Percentiles rank a stretch among this genome's conserved stretches.
phyloP scores from a whole-genome alignment of 768 basidiomycete species.

The Erythrobasidium yunnanense region DNA sequence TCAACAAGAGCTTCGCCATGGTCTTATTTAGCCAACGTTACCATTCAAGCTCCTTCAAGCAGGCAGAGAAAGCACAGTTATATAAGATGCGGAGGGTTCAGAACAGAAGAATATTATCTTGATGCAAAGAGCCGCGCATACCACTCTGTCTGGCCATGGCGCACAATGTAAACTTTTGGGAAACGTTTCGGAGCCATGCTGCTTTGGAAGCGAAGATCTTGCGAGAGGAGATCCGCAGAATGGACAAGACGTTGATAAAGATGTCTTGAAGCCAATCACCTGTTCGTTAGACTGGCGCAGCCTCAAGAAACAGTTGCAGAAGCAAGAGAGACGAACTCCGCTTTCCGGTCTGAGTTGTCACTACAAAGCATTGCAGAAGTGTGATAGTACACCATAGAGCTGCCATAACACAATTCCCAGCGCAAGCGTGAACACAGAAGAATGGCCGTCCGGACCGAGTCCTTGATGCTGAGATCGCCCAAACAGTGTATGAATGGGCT shows the following conservation, averaged over 20 bases:
- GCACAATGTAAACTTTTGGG: slow-evolving; percentile 66
- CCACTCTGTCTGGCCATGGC: slow-evolving; percentile 93
- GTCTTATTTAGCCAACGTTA: not conserved
- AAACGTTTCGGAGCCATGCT: slow-evolving; percentile 33
- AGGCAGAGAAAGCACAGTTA: not conserved
- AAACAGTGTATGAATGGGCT: too few relatives aligned
- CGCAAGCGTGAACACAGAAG: too few relatives aligned
- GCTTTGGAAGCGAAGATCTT: not conserved
- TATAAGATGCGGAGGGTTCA: too few relatives aligned
- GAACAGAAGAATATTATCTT: not conserved
- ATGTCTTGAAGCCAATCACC: not conserved
- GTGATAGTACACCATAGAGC: too few relatives aligned
- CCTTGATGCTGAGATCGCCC: too few relatives aligned
- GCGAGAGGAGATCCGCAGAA: not conserved
- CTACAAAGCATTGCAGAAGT: too few relatives aligned
- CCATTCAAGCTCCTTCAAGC: not conserved
- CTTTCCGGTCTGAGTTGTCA: too few relatives aligned
- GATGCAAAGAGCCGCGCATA: not conserved
- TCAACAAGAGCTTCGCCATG: slow-evolving; percentile 18
- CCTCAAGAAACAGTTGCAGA: too few relatives aligned
- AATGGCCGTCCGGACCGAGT: too few relatives aligned
- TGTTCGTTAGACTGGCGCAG: too few relatives aligned
- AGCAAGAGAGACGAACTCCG: too few relatives aligned
- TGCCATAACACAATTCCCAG: too few relatives aligned
- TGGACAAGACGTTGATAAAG: not conserved